Base-by-base conservation (phyloP, 2,329 filamentous ascomycete genomes). In the Apiospora kogelbergensis region DNA sequence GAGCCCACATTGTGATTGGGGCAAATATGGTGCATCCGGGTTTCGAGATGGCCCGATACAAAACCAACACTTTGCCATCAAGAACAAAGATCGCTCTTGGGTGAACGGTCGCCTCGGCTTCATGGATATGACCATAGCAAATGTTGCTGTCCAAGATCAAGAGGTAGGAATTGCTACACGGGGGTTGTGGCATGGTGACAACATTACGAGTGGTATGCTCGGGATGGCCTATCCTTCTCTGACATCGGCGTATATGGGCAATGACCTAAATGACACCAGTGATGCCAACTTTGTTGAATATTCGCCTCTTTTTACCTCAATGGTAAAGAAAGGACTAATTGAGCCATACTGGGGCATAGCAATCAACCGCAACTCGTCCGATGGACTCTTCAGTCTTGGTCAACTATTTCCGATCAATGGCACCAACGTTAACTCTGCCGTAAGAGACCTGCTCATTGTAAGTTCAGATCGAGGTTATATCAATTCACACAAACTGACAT, bases 131-230 rank as follows among this genome's bases (percentile, higher is more conserved):
- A 77, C 80, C 0, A 79, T 86, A 20, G 84, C 81, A 3, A 83
- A 83, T 10, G 73, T 87, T 40, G 77, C 75, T 0, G 84, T 86
- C 44, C 73, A 75, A 22, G 76, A 78, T 41, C 85, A 86, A 74
- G 81, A 85, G 72, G 80, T 86, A 60, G 84, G 81, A 15, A 78
- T 88, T 24, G 85, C 83, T 60, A 85, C 82, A 72, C 78, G 77
- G 68, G 85, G 85, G 2, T 81, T 81, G 73, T 87, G 85, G 85
- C 79, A 79, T 68, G 85, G 85, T 63, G 82, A 86, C 76, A 86
- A 86, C 74, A 72, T 82, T 57, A 87, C 85, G 30, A 84, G 83
- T 68, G 85, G 85, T 6, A 78, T 87, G 60, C 75, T 87, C 24
- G 85, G 85, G 0, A 79, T 88, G 69, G 85, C 84, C 0, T 87